phyloP scores from a whole-genome alignment of 2,329 filamentous ascomycete genomes.

The Calonectria fujianensis region DNA sequence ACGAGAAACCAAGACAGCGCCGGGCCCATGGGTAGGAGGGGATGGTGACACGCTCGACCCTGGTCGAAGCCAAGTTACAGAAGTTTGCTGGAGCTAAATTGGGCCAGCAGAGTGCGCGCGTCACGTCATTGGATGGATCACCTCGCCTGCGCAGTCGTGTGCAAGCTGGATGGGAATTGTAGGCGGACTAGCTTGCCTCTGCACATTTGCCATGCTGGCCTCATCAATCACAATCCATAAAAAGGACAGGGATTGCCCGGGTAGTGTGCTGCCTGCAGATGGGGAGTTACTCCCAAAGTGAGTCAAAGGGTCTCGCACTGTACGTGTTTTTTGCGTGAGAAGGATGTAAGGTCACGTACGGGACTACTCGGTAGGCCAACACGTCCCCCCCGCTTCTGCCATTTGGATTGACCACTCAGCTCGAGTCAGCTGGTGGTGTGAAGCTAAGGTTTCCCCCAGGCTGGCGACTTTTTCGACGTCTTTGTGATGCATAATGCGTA shows the following conservation, averaged over 20 bases:
- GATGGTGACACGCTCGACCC: conserved; percentile 42
- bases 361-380: conserved; percentile 24
- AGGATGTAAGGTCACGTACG: conserved; percentile 5
- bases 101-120: conserved; percentile 38
- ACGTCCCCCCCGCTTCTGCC: conserved; percentile 47
- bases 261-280: conserved; percentile 21
- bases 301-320: conserved; percentile 43
- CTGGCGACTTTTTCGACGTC: conserved; percentile 13
- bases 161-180: conserved; percentile 43
- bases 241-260: conserved; percentile 40
- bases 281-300: conserved; percentile 20
- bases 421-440: conserved; percentile 35
- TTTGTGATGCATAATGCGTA: conserved; percentile 29
- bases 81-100: conserved; percentile 23
- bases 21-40: not conserved
- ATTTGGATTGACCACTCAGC: conserved; percentile 31
- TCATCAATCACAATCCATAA: conserved; percentile 36
- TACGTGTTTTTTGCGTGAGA: conserved; percentile 37
- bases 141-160: conserved; percentile 2
- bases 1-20: not conserved
- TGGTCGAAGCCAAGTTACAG: conserved; percentile 22
- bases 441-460: conserved; percentile 42
- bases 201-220: conserved; percentile 45
- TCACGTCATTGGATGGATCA: conserved; percentile 42
- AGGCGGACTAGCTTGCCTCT: conserved; percentile 33